A percentile compares a stretch with the other conserved stretches of the same genome.
Evolutionary conservation across 2,329 filamentous ascomycete genomes (phyloP).

Genomic region (Sclerotinia sclerotiorum): DNA sequence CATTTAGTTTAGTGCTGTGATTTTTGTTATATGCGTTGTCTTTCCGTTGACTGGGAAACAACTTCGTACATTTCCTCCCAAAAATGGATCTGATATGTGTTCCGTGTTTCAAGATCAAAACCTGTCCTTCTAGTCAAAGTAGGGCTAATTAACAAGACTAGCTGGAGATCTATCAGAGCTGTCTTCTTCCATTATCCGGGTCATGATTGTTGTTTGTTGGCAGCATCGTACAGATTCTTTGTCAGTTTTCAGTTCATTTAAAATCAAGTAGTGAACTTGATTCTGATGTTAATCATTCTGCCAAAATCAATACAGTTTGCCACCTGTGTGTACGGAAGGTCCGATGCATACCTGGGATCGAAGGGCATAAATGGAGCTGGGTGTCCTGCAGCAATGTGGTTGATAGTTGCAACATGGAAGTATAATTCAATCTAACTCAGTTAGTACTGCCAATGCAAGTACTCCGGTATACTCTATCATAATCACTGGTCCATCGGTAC

Average conservation of each 20-base stretch:
- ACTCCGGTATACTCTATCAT: neutral
- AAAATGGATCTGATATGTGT: neutral
- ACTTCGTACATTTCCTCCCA: neutral
- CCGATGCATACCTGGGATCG: too few species aligned
- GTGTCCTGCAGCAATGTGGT: too few species aligned
- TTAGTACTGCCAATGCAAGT: neutral
- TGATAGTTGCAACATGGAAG: neutral
- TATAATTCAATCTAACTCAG: neutral
- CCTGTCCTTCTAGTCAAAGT: neutral
- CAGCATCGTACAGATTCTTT: too few species aligned
- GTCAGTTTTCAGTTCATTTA: neutral
- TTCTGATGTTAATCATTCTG: neutral
- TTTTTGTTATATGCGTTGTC: neutral
- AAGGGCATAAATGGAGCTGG: too few species aligned
- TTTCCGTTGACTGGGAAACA: conserved; percentile 1
- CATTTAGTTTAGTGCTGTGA: neutral
- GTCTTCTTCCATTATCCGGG: neutral
- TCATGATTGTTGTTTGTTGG: neutral
- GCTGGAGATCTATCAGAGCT: neutral
- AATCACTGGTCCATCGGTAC: neutral
- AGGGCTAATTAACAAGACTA: neutral
- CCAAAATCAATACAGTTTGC: neutral
- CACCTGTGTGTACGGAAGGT: too few species aligned
- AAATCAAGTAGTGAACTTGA: neutral
- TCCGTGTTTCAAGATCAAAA: neutral